Conservation (phyloP, 2,329 filamentous ascomycete genomes). For the Penicillium sp. region DNA sequence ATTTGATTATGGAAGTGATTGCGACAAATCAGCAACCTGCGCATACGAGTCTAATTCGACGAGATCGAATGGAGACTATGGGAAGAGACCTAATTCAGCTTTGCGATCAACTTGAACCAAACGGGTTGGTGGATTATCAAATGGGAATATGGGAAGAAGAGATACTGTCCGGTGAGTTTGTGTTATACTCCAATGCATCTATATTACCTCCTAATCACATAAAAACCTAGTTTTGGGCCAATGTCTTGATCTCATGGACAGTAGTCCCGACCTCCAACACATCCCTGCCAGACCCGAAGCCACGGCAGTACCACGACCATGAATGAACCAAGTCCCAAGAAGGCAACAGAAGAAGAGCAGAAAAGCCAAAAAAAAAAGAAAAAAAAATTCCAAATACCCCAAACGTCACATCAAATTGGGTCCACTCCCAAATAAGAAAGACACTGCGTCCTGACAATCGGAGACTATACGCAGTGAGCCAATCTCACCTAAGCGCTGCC, state of each 20-base stretch:
- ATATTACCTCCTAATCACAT: background rate
- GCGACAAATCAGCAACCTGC: slow-evolving; percentile 58
- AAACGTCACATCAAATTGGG: background rate
- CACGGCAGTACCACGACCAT: slow-evolving; percentile 26
- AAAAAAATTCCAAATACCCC: background rate
- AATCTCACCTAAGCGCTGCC: slow-evolving; percentile 3
- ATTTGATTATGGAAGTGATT: slow-evolving; percentile 63
- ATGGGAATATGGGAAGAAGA: slow-evolving; percentile 96
- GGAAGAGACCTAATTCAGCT: slow-evolving; percentile 77
- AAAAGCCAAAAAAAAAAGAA: background rate
- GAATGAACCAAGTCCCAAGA: slow-evolving; percentile 21
- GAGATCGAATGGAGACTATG: slow-evolving; percentile 72
- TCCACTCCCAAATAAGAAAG: background rate
- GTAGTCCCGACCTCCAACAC: slow-evolving; percentile 28
- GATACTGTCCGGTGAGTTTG: slow-evolving; percentile 73
- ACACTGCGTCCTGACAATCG: slow-evolving; percentile 8
- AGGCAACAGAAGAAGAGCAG: background rate
- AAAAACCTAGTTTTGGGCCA: slow-evolving; percentile 49
- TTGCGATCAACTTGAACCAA: slow-evolving; percentile 82
- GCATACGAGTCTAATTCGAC: slow-evolving; percentile 63
- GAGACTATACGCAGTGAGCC: background rate
- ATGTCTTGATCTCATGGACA: slow-evolving; percentile 56
- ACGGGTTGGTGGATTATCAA: slow-evolving; percentile 95
- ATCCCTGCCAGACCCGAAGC: slow-evolving; percentile 23
- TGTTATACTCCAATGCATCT: background rate